A percentile compares a stretch with the other conserved stretches of the same genome.
These are phyloP conservation scores for Cutaneotrichosporon spelunceum DNA, from an alignment of 1,284 basidiomycete species.

Conservation along the genomic window DNA sequence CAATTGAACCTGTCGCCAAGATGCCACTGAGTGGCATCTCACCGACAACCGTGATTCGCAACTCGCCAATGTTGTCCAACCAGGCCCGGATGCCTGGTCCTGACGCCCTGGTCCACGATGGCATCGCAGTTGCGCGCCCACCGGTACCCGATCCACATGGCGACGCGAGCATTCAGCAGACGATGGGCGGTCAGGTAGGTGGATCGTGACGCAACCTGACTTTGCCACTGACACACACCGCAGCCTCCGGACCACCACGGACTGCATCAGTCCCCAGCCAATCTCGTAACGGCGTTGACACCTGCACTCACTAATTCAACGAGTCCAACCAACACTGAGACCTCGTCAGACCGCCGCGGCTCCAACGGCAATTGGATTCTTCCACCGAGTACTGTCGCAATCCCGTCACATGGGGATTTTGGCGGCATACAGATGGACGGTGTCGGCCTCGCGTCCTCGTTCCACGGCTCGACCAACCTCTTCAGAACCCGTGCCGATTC, in stretches of 20 bases:
- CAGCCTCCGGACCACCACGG: background rate
- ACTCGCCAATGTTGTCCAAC: background rate
- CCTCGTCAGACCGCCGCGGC: constrained; percentile 10
- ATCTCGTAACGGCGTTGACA: constrained; percentile 26
- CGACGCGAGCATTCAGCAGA: constrained; percentile 6
- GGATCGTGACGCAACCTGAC: background rate
- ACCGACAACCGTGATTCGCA: background rate
- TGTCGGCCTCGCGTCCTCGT: constrained; percentile 3
- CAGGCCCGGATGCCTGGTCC: background rate
- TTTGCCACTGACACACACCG: background rate
- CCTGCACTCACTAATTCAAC: constrained; percentile 39
- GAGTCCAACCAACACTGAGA: constrained; percentile 31
- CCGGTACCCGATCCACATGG: constrained; percentile 12
- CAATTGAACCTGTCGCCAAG: background rate
- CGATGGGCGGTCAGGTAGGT: background rate
- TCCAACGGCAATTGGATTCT: constrained; percentile 14
- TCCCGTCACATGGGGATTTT: background rate
- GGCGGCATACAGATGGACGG: constrained; percentile 6
- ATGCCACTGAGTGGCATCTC: background rate
- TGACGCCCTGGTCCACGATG: background rate
- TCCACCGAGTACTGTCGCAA: background rate
- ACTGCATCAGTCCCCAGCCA: constrained; percentile 13
- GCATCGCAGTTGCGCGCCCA: background rate
- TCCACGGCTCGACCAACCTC: constrained; percentile 5
- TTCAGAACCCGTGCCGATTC: background rate